Evolutionary conservation across 202 grass and related monocot species (phyloP).

Genomic region (Elaeis oleifera): DNA sequence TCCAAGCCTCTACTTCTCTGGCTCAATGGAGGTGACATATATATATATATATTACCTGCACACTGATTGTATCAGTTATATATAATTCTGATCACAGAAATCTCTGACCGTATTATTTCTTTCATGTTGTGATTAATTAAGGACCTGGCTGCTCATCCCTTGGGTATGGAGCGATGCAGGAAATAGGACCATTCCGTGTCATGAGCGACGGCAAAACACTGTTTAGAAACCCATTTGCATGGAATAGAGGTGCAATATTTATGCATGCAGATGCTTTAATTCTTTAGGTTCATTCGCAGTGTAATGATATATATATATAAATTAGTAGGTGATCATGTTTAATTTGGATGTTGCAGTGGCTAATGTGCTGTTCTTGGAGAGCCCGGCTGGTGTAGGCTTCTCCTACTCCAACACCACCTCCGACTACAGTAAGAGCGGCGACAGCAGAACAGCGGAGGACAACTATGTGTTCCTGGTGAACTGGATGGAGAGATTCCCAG

Average conservation of each 20-base stretch:
- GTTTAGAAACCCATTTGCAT: conserved; percentile 73
- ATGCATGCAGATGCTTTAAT: too few species aligned
- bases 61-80: not conserved
- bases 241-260: conserved; percentile 48
- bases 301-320: too few species aligned
- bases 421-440: conserved; percentile 50
- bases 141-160: conserved; percentile 82
- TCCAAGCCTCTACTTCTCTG: conserved; percentile 62
- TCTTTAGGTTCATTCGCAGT: too few species aligned
- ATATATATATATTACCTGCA: not conserved
- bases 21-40: conserved; percentile 64
- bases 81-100: not conserved
- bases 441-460: conserved; percentile 52
- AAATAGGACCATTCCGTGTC: conserved; percentile 85
- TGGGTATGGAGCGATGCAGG: conserved; percentile 85
- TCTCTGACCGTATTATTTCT: not conserved
- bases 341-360: conserved; percentile 24
- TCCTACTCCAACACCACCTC: conserved; percentile 87
- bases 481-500: conserved; percentile 71
- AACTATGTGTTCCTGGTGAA: conserved; percentile 41
- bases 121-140: not conserved
- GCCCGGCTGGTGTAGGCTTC: conserved; percentile 78
- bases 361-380: conserved; percentile 87
- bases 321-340: not conserved
- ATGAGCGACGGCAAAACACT: conserved; percentile 82